phyloP scores from a whole-genome alignment of 345 rosid genomes.

The Laguncularia racemosa region DNA sequence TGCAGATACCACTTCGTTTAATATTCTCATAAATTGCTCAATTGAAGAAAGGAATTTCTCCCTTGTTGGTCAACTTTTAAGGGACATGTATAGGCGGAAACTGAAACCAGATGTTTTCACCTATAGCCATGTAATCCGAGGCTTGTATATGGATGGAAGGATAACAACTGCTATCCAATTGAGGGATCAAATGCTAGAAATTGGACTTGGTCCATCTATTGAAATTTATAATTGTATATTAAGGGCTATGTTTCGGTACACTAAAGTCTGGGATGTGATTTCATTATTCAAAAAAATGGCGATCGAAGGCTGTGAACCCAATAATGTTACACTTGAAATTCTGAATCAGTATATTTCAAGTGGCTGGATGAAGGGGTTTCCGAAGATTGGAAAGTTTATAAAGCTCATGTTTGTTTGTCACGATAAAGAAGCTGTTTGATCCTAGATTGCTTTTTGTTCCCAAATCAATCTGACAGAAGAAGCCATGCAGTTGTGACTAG shows the following conservation, averaged over 20 bases:
- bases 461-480: too few species aligned
- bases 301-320: constrained; percentile 16
- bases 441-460: too few species aligned
- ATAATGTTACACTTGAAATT: constrained; percentile 11
- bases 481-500: too few species aligned
- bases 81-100: constrained; percentile 15
- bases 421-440: background rate
- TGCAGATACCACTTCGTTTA: constrained; percentile 16
- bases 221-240: constrained; percentile 18
- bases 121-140: constrained; percentile 13
- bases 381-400: constrained; percentile 14
- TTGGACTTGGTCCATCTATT: constrained; percentile 17
- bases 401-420: constrained; percentile 2
- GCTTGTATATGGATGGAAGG: constrained; percentile 17
- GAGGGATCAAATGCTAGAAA: constrained; percentile 16
- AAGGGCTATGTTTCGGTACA: constrained; percentile 15
- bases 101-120: constrained; percentile 16
- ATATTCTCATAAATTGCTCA: constrained; percentile 21
- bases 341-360: constrained; percentile 11
- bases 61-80: constrained; percentile 12
- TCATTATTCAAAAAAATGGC: constrained; percentile 13
- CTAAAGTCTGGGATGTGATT: constrained; percentile 10
- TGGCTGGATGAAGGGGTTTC: constrained; percentile 18
- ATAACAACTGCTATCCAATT: constrained; percentile 15
- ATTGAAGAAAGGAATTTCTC: constrained; percentile 9